Evolutionary conservation across 768 basidiomycete species (phyloP).

Genomic region (Panellus pusillus): DNA sequence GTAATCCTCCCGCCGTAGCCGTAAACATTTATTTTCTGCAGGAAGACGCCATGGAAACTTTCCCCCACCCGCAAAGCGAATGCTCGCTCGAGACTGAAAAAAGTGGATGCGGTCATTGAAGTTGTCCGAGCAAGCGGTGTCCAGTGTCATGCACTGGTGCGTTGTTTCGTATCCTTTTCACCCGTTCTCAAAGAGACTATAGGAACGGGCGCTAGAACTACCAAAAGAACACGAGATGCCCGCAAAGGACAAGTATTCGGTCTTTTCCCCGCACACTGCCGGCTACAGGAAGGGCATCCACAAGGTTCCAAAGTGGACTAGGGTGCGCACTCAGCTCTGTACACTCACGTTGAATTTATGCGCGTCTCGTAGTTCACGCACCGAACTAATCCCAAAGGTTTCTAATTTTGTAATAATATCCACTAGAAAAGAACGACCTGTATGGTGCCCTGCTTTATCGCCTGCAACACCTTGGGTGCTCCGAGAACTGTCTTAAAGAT

Average conservation of each 20-base stretch:
- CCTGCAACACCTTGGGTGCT: slow-evolving; percentile 56
- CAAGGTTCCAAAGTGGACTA: slow-evolving; percentile 96
- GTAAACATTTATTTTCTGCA: slow-evolving; percentile 32
- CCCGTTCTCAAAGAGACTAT: not conserved
- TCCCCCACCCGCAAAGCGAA: slow-evolving; percentile 92
- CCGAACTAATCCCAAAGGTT: slow-evolving; percentile 88
- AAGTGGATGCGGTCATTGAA: slow-evolving; percentile 91
- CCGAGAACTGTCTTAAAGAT: slow-evolving; percentile 75
- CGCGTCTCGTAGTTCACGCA: slow-evolving; percentile 63
- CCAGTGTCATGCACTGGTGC: slow-evolving; percentile 70
- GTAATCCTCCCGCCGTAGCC: not conserved
- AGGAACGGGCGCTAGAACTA: slow-evolving; percentile 76
- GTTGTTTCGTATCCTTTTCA: not conserved
- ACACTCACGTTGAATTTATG: no score
- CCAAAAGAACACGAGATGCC: slow-evolving; percentile 95
- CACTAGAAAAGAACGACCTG: slow-evolving; percentile 77
- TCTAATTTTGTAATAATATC: slow-evolving; percentile 45
- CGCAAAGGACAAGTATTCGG: slow-evolving; percentile 92
- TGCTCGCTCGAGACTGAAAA: slow-evolving; percentile 83
- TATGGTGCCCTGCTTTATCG: slow-evolving; percentile 69
- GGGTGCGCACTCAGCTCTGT: slow-evolving; percentile 50
- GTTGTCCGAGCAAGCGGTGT: slow-evolving; percentile 83
- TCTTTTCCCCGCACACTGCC: slow-evolving; percentile 65
- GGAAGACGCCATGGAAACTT: slow-evolving; percentile 95
- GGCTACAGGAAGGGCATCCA: slow-evolving; percentile 95